Evolutionary conservation across 1,284 basidiomycete genomes (phyloP).

Genomic region (Apiotrichum gracile): DNA sequence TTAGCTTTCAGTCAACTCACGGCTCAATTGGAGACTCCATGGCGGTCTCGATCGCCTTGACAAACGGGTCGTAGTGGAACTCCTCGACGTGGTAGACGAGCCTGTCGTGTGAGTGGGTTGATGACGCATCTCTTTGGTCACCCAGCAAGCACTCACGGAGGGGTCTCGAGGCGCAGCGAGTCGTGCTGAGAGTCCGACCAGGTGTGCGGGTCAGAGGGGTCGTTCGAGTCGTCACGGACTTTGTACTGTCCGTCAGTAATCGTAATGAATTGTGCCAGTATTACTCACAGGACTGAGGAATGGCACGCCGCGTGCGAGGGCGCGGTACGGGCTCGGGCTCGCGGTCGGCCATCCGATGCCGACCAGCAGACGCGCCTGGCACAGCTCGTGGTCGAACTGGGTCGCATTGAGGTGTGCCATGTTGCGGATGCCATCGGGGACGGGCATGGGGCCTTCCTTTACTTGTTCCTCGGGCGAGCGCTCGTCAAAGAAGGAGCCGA

Average conservation of each 20-base stretch:
- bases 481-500: constrained; percentile 6
- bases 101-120: background rate
- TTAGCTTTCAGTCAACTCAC: constrained; percentile 3
- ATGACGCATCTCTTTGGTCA: no score
- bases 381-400: constrained; percentile 14
- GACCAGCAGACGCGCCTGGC: constrained; percentile 16
- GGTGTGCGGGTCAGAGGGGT: constrained; percentile 5
- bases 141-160: constrained; percentile 17
- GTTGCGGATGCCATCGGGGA: constrained; percentile 1
- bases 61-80: constrained; percentile 19
- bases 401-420: background rate
- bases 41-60: constrained; percentile 17
- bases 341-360: constrained; percentile 19
- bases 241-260: constrained; percentile 10
- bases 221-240: constrained; percentile 12
- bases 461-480: background rate
- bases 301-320: constrained; percentile 5
- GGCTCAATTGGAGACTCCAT: constrained; percentile 17
- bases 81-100: constrained; percentile 24
- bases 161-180: constrained; percentile 15
- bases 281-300: constrained; percentile 7
- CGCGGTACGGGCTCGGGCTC: constrained; percentile 6
- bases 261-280: background rate
- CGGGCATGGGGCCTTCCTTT: background rate
- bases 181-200: constrained; percentile 24